These are phyloP conservation scores for Emergomyces orientalis DNA, from an alignment of 2,329 filamentous ascomycete species.

Conservation along the genomic window DNA sequence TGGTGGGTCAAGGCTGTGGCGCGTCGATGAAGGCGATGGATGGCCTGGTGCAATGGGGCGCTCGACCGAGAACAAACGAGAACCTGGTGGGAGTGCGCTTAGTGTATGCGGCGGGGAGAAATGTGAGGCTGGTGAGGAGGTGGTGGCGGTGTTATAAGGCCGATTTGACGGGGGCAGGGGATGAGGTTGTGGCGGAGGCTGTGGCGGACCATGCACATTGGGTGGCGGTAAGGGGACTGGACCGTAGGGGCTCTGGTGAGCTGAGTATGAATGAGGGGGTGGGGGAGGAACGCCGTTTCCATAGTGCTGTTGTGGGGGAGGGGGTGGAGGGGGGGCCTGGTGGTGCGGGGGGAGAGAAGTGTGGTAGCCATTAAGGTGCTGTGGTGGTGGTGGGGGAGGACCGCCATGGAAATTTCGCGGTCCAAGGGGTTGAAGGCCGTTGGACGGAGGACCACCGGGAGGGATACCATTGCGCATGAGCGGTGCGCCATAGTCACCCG, in stretches of 20 bases:
- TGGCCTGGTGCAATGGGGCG: conserved; percentile 27
- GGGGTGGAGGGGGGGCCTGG: conserved; percentile 16
- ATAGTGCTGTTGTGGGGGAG: conserved; percentile 23
- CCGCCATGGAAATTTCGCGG: conserved; percentile 35
- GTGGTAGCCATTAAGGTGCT: conserved; percentile 44
- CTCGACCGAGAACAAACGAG: conserved; percentile 31
- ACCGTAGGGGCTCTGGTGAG: conserved; percentile 33
- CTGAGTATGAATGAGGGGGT: conserved; percentile 26
- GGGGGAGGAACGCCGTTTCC: conserved; percentile 27
- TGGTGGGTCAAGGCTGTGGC: conserved; percentile 28
- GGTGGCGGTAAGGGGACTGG: conserved; percentile 29
- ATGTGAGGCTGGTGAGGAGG: conserved; percentile 31
- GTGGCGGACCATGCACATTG: conserved; percentile 16
- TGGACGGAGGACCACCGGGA: conserved; percentile 14
- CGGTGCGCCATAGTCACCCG: conserved; percentile 23
- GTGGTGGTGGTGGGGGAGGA: conserved; percentile 42
- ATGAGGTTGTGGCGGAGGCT: conserved; percentile 9
- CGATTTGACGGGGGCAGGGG: conserved; percentile 24
- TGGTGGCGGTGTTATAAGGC: conserved; percentile 29
- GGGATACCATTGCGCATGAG: conserved; percentile 26
- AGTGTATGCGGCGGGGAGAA: conserved; percentile 32
- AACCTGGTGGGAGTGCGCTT: conserved; percentile 28
- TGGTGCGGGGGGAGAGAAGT: conserved; percentile 26
- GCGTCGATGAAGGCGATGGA: conserved; percentile 29
- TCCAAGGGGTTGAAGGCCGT: conserved; percentile 22